These are phyloP conservation scores for Coccomyxa subellipsoidea DNA, from an alignment of 163 green algal genomes.

Conservation along the genomic window DNA sequence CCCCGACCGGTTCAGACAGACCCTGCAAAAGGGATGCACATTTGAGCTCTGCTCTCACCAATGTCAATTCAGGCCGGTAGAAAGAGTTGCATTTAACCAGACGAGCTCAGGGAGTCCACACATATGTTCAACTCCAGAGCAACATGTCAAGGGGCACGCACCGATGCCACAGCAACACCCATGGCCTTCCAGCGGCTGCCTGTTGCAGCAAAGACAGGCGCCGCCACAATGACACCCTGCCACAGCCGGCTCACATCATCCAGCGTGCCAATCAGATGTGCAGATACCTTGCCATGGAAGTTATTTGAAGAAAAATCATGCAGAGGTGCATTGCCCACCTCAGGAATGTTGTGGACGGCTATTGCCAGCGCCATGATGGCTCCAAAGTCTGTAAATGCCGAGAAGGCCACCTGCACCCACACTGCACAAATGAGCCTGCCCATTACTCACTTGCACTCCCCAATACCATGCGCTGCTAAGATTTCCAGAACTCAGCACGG, in stretches of 20 bases:
- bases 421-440: not conserved
- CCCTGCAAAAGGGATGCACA: slow-evolving; percentile 57
- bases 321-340: slow-evolving; percentile 31
- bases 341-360: slow-evolving; percentile 83
- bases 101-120: no score
- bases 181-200: slow-evolving; percentile 71
- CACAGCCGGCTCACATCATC: not conserved
- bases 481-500: no score
- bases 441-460: not conserved
- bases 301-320: no score
- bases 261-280: not conserved
- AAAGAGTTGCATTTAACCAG: no score
- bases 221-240: slow-evolving; percentile 81
- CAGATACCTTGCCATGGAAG: no score
- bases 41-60: no score
- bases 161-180: slow-evolving; percentile 62
- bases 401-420: slow-evolving; percentile 62
- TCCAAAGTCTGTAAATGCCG: slow-evolving; percentile 75
- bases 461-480: no score
- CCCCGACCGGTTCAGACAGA: slow-evolving; percentile 80
- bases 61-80: no score
- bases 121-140: no score
- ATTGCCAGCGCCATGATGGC: slow-evolving; percentile 78
- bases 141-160: no score
- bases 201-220: slow-evolving; percentile 83